These are phyloP conservation scores for Rhizodiscina lignyota DNA, from an alignment of 495 filamentous ascomycete genomes.

Conservation along the genomic window DNA sequence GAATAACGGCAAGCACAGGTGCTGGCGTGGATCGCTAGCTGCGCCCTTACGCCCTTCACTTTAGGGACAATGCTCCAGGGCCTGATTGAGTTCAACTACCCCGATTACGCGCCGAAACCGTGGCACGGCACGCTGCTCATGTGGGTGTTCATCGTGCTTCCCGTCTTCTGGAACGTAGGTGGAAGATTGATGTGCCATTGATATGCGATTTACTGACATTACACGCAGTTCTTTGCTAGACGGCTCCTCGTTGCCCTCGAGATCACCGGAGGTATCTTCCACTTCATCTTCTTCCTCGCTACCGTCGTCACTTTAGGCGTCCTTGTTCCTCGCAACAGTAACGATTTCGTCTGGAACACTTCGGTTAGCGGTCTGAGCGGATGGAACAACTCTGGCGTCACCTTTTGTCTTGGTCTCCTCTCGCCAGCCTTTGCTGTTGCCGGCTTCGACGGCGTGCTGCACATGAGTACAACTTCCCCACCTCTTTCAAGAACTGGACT, in stretches of 20 bases:
- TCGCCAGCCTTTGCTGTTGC: neutral
- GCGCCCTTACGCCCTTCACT: neutral
- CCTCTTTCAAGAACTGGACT: neutral
- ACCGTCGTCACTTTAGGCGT: neutral
- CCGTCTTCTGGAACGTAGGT: neutral
- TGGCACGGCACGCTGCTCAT: constrained; percentile 3
- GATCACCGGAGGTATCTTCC: neutral
- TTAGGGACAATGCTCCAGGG: constrained; percentile 6
- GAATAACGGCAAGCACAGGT: too few species aligned
- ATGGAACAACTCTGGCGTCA: neutral
- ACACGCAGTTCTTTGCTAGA: neutral
- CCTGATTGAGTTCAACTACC: constrained; percentile 11
- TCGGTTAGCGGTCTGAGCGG: neutral
- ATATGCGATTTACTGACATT: too few species aligned
- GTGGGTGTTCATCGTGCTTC: neutral
- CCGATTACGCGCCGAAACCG: neutral
- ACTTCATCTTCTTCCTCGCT: neutral
- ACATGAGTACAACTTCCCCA: too few species aligned
- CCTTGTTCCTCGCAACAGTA: neutral
- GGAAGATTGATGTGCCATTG: too few species aligned
- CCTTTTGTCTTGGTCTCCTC: neutral
- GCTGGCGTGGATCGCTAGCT: neutral
- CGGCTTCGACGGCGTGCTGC: constrained; percentile 10
- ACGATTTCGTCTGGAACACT: neutral
- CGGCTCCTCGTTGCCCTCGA: neutral